Conservation (phyloP, 164 flowering plant species). For the Nymphaea colorata region DNA sequence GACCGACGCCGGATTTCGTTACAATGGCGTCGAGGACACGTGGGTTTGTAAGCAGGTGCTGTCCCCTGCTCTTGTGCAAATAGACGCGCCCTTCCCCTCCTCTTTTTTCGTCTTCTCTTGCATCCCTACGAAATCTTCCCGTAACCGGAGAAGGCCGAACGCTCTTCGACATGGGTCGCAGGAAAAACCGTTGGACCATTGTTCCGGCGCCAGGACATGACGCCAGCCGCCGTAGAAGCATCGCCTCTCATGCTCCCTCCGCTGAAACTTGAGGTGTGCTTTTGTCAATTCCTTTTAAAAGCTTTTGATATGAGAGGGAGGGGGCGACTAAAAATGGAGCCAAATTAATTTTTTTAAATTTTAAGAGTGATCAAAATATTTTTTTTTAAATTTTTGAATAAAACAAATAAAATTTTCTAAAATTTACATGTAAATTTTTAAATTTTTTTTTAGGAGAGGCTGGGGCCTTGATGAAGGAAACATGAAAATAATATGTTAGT, state of each 20-base stretch:
- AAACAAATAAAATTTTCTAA: no score
- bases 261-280: not conserved
- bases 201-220: not conserved
- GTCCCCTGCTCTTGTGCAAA: slow-evolving; percentile 71
- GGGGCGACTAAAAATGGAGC: no score
- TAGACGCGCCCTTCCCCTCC: slow-evolving; percentile 11
- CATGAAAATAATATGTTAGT: no score
- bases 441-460: no score
- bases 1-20: slow-evolving; percentile 34
- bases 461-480: no score
- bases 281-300: no score
- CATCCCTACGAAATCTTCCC: slow-evolving; percentile 3
- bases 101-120: slow-evolving; percentile 13
- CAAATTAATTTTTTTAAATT: no score
- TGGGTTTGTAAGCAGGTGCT: slow-evolving; percentile 76
- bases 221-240: not conserved
- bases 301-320: no score
- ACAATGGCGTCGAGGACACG: slow-evolving; percentile 71
- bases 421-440: no score
- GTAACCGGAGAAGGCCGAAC: not conserved
- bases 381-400: no score
- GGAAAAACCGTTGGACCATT: not conserved
- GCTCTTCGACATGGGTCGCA: not conserved
- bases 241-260: not conserved
- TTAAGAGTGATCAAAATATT: no score